Base-by-base conservation (phyloP, 2,329 filamentous ascomycete species). In the Epichloe aotearoae region DNA sequence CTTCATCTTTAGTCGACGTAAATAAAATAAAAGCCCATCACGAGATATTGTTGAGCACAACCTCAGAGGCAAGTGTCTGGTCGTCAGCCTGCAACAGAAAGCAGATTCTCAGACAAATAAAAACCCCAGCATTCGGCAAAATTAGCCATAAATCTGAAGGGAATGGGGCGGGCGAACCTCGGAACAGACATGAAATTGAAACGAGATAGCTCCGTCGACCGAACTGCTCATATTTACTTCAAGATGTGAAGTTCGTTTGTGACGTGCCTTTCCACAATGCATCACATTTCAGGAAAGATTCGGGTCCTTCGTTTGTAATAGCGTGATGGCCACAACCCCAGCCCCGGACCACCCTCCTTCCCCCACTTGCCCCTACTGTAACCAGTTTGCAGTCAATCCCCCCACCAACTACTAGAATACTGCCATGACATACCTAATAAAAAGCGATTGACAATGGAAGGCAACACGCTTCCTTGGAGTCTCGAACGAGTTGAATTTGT, bases 401-500 rank as follows among this genome's bases (percentile, higher is more conserved):
- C 23, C 38, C 26, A 41, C 23, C 7, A 34, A 19, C 26, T 37
- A 19, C 33, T 5, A 42, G 19, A 5, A 44, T 42, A 50, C 20
- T 43, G 43, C 43, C 19, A 52, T 55, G 49, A 54, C 23, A 19
- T 20, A 14, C 37, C 46, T 34, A 20, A 26, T 14, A 14, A 20
- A 20, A 37, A 7, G 30, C 8, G 20, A 12, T 17, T 30, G 33
- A 42, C 10, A 23, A 59, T 59, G 58, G 54, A 55, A 54, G 54
- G 52, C 50, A 47, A 53, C 43, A 43, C 53, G 40, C 53, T 53
- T 30, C 46, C 53, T 14, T 54, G 57, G 39, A 54, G 54, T 36
- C 51, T 59, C 43, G 59, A 58, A 8, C 55, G 58, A 52, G 57
- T 61, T 37, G 59, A 60, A 55, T 51, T 53, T 46, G 59, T 60